Conservation (phyloP, 2,329 filamentous ascomycete species). For the Fusarium continuum region DNA sequence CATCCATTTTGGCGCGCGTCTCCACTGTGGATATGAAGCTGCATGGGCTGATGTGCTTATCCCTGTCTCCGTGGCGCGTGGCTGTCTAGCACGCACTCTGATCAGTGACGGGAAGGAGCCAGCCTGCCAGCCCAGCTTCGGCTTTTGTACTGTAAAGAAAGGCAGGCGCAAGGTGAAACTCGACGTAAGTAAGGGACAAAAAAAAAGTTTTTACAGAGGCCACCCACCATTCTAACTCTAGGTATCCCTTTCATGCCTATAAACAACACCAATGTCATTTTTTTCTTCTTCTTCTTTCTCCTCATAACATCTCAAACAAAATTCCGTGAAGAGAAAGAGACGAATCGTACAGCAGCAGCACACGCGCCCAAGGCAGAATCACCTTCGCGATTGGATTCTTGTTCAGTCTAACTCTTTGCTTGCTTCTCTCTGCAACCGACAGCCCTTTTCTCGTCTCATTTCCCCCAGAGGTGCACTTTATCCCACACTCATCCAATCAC, state of each 20-base stretch:
- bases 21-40: constrained; percentile 35
- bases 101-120: constrained; percentile 32
- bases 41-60: constrained; percentile 38
- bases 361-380: constrained; percentile 4
- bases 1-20: constrained; percentile 34
- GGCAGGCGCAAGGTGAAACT: constrained; percentile 7
- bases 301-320: no score
- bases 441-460: constrained; percentile 21
- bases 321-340: not conserved
- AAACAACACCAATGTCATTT: constrained; percentile 9
- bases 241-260: not conserved
- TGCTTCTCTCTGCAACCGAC: constrained; percentile 4
- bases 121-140: constrained; percentile 15
- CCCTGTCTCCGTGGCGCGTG: constrained; percentile 15
- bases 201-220: constrained; percentile 21
- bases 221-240: constrained; percentile 11
- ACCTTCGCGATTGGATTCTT: not conserved
- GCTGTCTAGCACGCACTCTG: no score
- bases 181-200: constrained; percentile 9
- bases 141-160: constrained; percentile 11
- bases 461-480: constrained; percentile 32
- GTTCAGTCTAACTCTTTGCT: not conserved
- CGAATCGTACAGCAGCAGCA: not conserved
- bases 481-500: constrained; percentile 17
- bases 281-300: not conserved